Conservation (phyloP, 495 filamentous ascomycete genomes). For the Acidiella bohemica region DNA sequence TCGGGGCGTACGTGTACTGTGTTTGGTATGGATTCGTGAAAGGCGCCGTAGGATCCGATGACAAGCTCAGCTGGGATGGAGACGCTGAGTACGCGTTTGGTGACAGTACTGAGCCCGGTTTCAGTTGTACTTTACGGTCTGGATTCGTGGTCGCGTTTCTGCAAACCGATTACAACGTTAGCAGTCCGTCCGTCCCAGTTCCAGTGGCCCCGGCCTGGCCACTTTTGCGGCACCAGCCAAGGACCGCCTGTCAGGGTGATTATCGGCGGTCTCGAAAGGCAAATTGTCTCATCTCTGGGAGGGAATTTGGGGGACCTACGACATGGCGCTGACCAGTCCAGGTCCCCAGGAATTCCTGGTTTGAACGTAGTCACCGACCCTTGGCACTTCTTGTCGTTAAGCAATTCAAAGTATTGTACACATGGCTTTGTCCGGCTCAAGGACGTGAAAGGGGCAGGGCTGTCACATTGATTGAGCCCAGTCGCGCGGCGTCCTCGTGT, state of each 20-base stretch:
- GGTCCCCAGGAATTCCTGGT: no score
- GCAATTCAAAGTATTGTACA: no score
- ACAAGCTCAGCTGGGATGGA: conserved; percentile 20
- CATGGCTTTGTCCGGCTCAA: no score
- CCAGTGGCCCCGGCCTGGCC: no score
- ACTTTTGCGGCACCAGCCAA: no score
- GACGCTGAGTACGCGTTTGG: conserved; percentile 16
- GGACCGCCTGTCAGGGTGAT: no score
- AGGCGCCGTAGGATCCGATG: conserved; percentile 13
- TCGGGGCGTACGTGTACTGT: conserved; percentile 11
- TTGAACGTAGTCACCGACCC: no score
- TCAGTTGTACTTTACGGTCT: conserved; percentile 19
- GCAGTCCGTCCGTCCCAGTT: no score
- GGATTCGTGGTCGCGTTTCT: conserved; percentile 13
- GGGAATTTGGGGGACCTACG: conserved; percentile 4
- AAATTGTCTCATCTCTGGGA: no score
- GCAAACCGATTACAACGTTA: no score
- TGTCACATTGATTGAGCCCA: conserved; percentile 4
- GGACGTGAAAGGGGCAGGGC: neutral
- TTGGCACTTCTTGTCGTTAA: no score
- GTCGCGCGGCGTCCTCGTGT: neutral
- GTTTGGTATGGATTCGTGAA: conserved; percentile 13
- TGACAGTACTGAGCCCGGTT: conserved; percentile 6
- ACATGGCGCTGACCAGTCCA: conserved; percentile 16
- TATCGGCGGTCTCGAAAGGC: no score